phyloP scores from a whole-genome alignment of 2,329 filamentous ascomycete genomes.

The Monosporascus cannonballus region DNA sequence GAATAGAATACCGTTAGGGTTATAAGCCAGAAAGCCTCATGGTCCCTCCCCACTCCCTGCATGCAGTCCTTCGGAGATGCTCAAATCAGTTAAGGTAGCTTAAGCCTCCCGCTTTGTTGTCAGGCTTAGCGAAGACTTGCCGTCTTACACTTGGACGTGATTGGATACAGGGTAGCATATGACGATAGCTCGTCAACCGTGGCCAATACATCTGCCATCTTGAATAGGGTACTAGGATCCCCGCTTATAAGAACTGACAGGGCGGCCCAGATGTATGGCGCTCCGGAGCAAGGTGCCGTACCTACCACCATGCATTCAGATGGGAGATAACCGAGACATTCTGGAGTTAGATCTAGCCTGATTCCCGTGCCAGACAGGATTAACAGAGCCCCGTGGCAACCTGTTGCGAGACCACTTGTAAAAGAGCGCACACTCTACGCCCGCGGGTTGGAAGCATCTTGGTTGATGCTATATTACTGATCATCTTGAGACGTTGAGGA shows the following conservation, averaged over 20 bases:
- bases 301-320: no score
- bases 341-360: background rate
- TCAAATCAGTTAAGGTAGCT: background rate
- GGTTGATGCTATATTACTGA: no score
- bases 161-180: background rate
- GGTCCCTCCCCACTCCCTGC: background rate
- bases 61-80: background rate
- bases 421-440: no score
- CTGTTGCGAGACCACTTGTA: background rate
- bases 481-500: no score
- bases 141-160: background rate
- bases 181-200: background rate
- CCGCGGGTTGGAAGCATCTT: no score
- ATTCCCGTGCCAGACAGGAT: background rate
- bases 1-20: background rate
- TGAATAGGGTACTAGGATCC: no score
- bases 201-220: no score
- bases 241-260: no score
- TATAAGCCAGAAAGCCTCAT: background rate
- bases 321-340: background rate
- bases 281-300: no score
- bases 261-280: no score
- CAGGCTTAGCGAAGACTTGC: background rate
- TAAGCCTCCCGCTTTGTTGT: background rate
- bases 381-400: background rate